Base-by-base conservation (phyloP, 306 rosid species). In the Ziziphus jujuba region DNA sequence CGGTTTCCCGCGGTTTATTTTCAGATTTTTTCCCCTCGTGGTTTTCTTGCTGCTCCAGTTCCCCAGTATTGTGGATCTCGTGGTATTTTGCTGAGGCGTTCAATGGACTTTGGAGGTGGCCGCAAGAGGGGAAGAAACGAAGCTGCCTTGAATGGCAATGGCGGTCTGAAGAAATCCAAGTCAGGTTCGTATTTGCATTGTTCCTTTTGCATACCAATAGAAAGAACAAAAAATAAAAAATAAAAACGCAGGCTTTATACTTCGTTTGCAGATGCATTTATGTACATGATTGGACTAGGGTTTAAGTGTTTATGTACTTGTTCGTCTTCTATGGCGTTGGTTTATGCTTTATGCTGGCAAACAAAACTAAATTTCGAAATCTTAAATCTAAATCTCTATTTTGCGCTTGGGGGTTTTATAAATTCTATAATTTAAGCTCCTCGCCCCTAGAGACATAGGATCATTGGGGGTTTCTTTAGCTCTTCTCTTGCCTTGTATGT, bases 41-140 rank as follows among this genome's bases (percentile, higher is more conserved):
- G 24, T 14, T 31, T n/a, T 33, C 36, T 36, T 17, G 9, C 12
- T 5, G n/a, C 43, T 65, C 1, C 6, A 19, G 9, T 17, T 33
- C 23, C 5, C 15, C 1, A 16, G 6, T 15, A 38, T 5, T 40
- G 13, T 8, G 44, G 59, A 14, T 57, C 59, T 31, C 57, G 5
- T 34, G 36, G 19, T 24, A 65, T 59, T 54, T 54, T 24, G 17
- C 48, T 51, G 17, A 21, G 33, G 33, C 21, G 43, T 31, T 47
- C 57, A 20, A 86, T 86, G 91, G 91, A 86, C 67, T 70, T 52
- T 56, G 85, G 82, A 31, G 80, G 77, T 10, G 79, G 59, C 45
- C 95, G 90, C 45, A 91, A 91, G 78, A 83, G 97, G 34, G 86
- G 79, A 23, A 84, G 96, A 75, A 68, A 34, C 19, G 91, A 84